Evolutionary conservation across 75 land plant species (phyloP).

Genomic region (Pinus taeda): DNA sequence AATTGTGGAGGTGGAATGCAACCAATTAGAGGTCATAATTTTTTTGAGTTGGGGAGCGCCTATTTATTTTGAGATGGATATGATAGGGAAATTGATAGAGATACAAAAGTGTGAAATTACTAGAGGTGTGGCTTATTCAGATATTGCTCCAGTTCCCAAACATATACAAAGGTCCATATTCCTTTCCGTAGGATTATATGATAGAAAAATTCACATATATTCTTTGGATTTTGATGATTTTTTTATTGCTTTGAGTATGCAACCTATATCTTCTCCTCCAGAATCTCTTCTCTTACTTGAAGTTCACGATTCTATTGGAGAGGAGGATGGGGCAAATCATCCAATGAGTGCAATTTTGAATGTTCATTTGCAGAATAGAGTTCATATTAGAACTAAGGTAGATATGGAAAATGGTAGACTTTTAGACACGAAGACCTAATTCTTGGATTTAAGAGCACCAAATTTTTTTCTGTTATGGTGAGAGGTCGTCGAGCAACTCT

Average conservation of each 20-base stretch:
- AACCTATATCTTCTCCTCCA: conserved; percentile 82
- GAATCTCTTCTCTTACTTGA: conserved; percentile 97
- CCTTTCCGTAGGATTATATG: conserved; percentile 92
- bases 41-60: conserved; percentile 95
- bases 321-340: conserved; percentile 96
- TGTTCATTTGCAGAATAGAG: conserved; percentile 46
- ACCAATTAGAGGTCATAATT: conserved; percentile 93
- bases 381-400: too few relatives aligned
- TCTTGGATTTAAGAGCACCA: conserved; percentile 92
- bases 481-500: conserved; percentile 72
- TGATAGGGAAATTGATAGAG: conserved; percentile 92
- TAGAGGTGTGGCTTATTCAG: conserved; percentile 93
- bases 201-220: conserved; percentile 79
- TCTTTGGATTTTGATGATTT: conserved; percentile 97
- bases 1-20: conserved; percentile 87
- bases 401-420: conserved; percentile 32
- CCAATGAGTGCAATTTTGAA: conserved; percentile 96
- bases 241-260: conserved; percentile 90
- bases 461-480: conserved; percentile 73
- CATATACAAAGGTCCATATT: conserved; percentile 94
- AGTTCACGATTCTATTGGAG: conserved; percentile 87
- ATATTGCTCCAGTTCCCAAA: conserved; percentile 98
- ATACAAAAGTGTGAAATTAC: conserved; percentile 92
- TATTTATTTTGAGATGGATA: conserved; percentile 93
- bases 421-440: conserved; percentile 87